phyloP scores from a whole-genome alignment of 345 rosid genomes.

The Anacardium occidentale region DNA sequence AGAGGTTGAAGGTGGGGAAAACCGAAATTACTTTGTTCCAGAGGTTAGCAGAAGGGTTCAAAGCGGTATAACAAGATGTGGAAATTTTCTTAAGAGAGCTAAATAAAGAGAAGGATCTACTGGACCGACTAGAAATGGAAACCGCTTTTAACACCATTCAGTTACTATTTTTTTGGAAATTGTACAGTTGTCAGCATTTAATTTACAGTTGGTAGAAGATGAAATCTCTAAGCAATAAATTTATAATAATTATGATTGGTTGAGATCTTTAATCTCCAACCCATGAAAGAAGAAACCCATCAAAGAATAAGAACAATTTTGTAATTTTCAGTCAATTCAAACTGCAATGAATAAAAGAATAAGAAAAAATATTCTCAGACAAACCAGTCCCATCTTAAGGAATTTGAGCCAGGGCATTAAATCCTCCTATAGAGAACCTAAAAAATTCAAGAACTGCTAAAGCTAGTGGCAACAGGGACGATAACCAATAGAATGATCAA shows the following conservation, averaged over 20 bases:
- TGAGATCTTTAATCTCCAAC: background rate
- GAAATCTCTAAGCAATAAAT: background rate
- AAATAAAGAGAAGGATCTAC: conserved; percentile 65
- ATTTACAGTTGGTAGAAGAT: background rate
- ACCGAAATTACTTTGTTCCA: conserved; percentile 67
- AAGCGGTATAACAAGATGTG: conserved; percentile 60
- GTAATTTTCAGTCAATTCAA: background rate
- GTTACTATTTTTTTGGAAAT: conserved; percentile 9
- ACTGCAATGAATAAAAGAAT: conserved; percentile 8
- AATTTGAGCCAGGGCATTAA: conserved; percentile 33
- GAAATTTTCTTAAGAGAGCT: conserved; percentile 58
- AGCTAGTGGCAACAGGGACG: conserved; percentile 70
- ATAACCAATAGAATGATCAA: conserved; percentile 65
- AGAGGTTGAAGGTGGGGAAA: conserved; percentile 65
- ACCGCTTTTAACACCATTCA: conserved; percentile 30
- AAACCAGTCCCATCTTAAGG: conserved; percentile 28
- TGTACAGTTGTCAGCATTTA: conserved; percentile 4
- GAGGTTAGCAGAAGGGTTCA: conserved; percentile 73
- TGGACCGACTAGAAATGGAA: conserved; percentile 74
- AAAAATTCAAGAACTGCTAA: conserved; percentile 63
- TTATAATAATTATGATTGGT: background rate
- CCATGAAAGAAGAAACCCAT: background rate
- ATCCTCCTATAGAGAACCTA: conserved; percentile 24
- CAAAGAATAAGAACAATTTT: background rate
- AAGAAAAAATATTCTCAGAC: conserved; percentile 8